Evolutionary conservation across 768 basidiomycete genomes (phyloP), one percentile per base, ranked within the genome.

Genomic region (Xerocomellus dryophilus): DNA sequence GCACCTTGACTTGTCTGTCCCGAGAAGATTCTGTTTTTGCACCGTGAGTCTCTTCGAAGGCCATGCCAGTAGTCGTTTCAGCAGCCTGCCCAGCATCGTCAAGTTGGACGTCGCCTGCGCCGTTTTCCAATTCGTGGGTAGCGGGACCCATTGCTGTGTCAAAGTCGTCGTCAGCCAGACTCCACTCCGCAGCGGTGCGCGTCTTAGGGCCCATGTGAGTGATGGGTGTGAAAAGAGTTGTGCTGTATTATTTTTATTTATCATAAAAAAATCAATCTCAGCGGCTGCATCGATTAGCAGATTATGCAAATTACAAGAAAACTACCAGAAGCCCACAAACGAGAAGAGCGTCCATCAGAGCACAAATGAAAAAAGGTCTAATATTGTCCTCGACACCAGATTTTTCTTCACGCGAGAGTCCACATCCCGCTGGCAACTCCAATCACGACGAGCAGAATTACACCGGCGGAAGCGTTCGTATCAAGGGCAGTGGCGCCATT

Each of bases 1-100:
- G 87, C 87, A 89, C 87, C 87, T 89, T 89, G 79, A 83, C 77
- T 77, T 85, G 85, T 79, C 86, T 88, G 76, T 89, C 86, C 66
- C 85, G 83, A 61, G 61, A 43, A 67, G 74, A 66, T 54, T 81
- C 80, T 62, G 73, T 70, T 67, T 76, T 63, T 56, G 45, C 48
- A 61, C 76, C 75, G 60, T 77, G 78, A 63, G 74, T 66, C 63
- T 78, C 81, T 66, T 83, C 81, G 63, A 42, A 51, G 15, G 50
- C 18, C 58, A 58, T 66, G 50, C 54, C 38, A 8, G 29, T 11
- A 21, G 43, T 21, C 40, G 65, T 53, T 35, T 71, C 65, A 25
- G 43, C 31, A 47, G 59, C 46, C 25, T 53, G 50, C 2, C 57
- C 66, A 51, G 38, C 31, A 43, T 68, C 66, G 45, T 68, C 64